Base-by-base conservation (phyloP, 306 rosid genomes). In the Prunus persica region DNA sequence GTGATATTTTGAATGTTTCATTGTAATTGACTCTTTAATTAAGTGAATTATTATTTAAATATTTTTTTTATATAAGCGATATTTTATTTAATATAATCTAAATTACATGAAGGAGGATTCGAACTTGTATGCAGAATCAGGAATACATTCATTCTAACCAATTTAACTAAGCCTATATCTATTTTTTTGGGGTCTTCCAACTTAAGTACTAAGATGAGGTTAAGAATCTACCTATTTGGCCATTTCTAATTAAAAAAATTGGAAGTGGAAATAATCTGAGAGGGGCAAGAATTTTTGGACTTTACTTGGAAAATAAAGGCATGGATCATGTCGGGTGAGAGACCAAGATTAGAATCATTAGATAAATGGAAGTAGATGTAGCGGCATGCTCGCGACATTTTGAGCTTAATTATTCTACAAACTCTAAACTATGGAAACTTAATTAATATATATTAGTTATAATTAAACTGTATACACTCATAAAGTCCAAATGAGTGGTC, bases 291-390 rank as follows among this genome's bases (percentile, higher is more conserved):
- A 56, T 10, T 41, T 24, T 56, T 45, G 71, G 67, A 11, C 1
- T 78, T 34, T 16, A 45, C 34, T 2, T 1, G 3, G 61, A 65
- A 63, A 52, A 66, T 41, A 71, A 72, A 22, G 74, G 82, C 82
- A 56, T 72, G 78, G 51, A 79, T 65, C 82, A 64, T 66, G 73
- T 62, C 38, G 25, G 12, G 1, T 5, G 34, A n/a, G 12, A 15
- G 56, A 72, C 27, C 15, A 24, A 25, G 1, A 25, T 57, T 4
- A 6, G 25, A 54, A 19, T 57, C 25, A 22, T 61, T 61, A 63
- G n/a, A n/a, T 50, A 11, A 60, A 58, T 41, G 15, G 0, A 56
- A 55, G 67, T 72, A 34, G 27, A 2, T 34, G 66, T 41, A 22
- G 52, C 41, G 64, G 58, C 62, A 30, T 71, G 45, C 38, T 71